A percentile compares a stretch with the other conserved stretches of the same genome.
Conservation (phyloP, 208 protist genomes). For the Strigomonas culicis region DNA sequence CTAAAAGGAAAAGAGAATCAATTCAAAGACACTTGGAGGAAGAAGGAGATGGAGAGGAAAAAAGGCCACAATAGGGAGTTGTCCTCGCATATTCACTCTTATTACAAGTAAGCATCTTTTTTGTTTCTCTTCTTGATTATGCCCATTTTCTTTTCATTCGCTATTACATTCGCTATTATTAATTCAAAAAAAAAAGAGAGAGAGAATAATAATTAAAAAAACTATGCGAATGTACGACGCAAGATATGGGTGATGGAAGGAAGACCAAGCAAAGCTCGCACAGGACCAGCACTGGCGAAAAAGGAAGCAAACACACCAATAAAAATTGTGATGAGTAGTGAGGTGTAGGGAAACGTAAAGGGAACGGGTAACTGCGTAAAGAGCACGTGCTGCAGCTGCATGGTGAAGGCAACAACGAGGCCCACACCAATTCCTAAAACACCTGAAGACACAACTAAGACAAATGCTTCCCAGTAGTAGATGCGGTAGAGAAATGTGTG, state of each 20-base stretch:
- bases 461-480: conserved; percentile 95
- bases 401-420: conserved; percentile 82
- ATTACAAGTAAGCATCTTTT: background rate
- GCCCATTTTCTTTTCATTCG: too few species aligned
- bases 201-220: background rate
- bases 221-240: conserved; percentile 28
- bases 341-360: conserved; percentile 88
- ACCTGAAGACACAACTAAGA: conserved; percentile 89
- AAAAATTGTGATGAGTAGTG: conserved; percentile 49
- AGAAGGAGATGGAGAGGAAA: conserved; percentile 10
- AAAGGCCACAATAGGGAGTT: conserved; percentile 3
- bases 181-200: background rate
- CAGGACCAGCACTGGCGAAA: conserved; percentile 51
- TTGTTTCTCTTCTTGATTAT: background rate
- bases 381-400: conserved; percentile 87
- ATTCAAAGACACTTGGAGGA: conserved; percentile 3
- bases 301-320: conserved; percentile 49
- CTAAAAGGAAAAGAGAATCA: conserved; percentile 14
- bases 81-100: background rate
- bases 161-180: background rate
- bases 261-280: conserved; percentile 35
- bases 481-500: conserved; percentile 79
- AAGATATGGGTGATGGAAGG: conserved; percentile 71
- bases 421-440: conserved; percentile 91
- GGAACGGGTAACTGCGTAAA: conserved; percentile 90